These are phyloP conservation scores for Phoma herbarum DNA, from an alignment of 2,329 filamentous ascomycete species.

Conservation along the genomic window DNA sequence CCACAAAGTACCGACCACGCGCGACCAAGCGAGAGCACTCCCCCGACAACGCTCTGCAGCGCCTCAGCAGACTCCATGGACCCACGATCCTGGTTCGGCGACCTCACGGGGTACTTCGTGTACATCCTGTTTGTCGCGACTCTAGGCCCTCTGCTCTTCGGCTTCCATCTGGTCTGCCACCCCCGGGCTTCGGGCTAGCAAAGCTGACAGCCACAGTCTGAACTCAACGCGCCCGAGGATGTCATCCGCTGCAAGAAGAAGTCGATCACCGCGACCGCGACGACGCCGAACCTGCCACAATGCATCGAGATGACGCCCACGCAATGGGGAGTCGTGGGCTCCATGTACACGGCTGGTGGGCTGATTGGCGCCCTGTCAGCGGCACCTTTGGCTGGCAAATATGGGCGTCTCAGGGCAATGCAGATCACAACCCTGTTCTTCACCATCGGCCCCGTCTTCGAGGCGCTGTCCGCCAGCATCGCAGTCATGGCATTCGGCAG, in stretches of 20 bases:
- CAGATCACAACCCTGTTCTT: conserved; percentile 80
- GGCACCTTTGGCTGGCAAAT: conserved; percentile 78
- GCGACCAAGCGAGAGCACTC: background rate
- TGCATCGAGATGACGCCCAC: conserved; percentile 89
- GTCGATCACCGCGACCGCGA: conserved; percentile 54
- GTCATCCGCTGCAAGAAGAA: conserved; percentile 85
- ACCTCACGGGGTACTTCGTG: conserved; percentile 78
- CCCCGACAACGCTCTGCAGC: conserved; percentile 14
- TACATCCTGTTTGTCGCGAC: conserved; percentile 79
- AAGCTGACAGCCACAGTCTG: conserved; percentile 67
- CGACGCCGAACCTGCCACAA: conserved; percentile 63
- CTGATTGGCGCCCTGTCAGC: conserved; percentile 81
- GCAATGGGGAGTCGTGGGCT: conserved; percentile 85
- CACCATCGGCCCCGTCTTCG: conserved; percentile 75
- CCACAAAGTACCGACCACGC: too few relatives aligned
- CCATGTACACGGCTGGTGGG: conserved; percentile 90
- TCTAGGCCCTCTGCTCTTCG: conserved; percentile 90
- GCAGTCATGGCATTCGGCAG: conserved; percentile 75
- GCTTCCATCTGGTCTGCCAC: conserved; percentile 80
- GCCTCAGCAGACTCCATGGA: conserved; percentile 43
- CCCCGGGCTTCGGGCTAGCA: background rate
- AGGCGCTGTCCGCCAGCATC: conserved; percentile 75
- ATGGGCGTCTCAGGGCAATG: conserved; percentile 80
- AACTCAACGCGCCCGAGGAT: conserved; percentile 94
- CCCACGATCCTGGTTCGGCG: conserved; percentile 52